Evolutionary conservation across 2,329 filamentous ascomycete genomes (phyloP), one percentile per base, ranked within the genome.

Genomic region (Beauveria caledonica): DNA sequence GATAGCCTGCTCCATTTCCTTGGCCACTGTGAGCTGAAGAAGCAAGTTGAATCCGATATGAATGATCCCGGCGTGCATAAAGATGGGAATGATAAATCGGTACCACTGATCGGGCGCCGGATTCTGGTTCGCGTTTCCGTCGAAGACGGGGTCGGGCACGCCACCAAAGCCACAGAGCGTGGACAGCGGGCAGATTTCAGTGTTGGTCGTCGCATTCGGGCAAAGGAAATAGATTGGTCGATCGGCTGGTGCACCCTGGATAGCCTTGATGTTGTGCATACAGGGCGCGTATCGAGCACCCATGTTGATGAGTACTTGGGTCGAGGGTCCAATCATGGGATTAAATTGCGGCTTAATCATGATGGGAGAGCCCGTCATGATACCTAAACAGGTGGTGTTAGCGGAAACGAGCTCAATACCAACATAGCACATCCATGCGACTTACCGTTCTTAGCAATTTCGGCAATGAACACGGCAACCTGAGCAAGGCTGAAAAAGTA

Each of bases 1-100:
- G 67, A 99, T 96, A 57, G 88, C 84, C 65, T 86, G 84, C 72
- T 99, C 94, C 85, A 99, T 96, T 68, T 99, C 94, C 45, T 88
- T 86, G 33, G 89, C 94, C 60, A 97, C 83, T 0, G 90, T 95
- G 68, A 97, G 75, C 72, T 99, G 94, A 23, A 97, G 81, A 8
- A 97, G 81, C 75, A 99, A 81, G 74, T 99, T 99, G 81, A 97
- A 97, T 17, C 86, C 90, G 62, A 99, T 97, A 71, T 99, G 94
- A 64, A 99, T 87, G 60, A 99, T 76, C 15, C 94, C 94, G 1
- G 91, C 92, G 69, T 99, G 94, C 68, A 99, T 78, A 76, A 99
- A 99, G 63, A 99, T 97, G 44, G 94, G 93, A 1, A 88, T 78
- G 69, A 99, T 97, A 77, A 99, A 97, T 63, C 94, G 89, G 75